phyloP scores from a whole-genome alignment of 2,329 filamentous ascomycete species.

The Colletotrichum chrysophilum region DNA sequence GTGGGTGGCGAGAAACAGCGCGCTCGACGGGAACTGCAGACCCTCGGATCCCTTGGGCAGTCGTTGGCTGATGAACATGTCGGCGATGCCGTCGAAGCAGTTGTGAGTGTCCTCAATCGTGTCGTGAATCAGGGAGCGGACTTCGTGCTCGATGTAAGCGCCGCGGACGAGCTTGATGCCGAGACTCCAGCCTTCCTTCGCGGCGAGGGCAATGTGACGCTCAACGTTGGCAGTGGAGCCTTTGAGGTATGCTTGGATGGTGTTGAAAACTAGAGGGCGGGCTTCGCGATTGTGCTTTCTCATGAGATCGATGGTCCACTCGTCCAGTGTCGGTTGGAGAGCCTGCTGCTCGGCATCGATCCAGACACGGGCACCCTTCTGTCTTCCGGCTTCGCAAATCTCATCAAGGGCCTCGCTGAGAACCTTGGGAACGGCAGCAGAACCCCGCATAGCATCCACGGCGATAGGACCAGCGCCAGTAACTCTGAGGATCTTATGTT shows the following conservation, averaged over 20 bases:
- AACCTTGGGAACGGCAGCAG: conserved; percentile 64
- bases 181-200: conserved; percentile 65
- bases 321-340: conserved; percentile 80
- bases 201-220: conserved; percentile 64
- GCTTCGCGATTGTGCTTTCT: conserved; percentile 72
- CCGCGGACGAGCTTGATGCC: conserved; percentile 80
- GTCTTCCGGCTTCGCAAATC: conserved; percentile 74
- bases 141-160: conserved; percentile 75
- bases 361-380: conserved; percentile 74
- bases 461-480: conserved; percentile 81
- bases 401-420: conserved; percentile 74
- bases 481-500: conserved; percentile 55
- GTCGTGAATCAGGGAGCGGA: conserved; percentile 72
- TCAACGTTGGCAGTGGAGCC: conserved; percentile 62
- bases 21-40: conserved; percentile 58
- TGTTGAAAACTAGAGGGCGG: conserved; percentile 77
- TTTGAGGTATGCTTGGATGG: conserved; percentile 81
- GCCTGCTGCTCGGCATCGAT: conserved; percentile 87
- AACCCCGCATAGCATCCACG: conserved; percentile 67
- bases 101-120: conserved; percentile 74
- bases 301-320: conserved; percentile 81
- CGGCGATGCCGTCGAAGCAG: conserved; percentile 75
- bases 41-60: conserved; percentile 27
- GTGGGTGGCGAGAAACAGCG: conserved; percentile 81
- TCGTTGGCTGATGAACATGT: conserved; percentile 70